Evolutionary conservation across 257 asterid genomes (phyloP), one percentile per base, ranked within the genome.

Genomic region (Avicennia marina): DNA sequence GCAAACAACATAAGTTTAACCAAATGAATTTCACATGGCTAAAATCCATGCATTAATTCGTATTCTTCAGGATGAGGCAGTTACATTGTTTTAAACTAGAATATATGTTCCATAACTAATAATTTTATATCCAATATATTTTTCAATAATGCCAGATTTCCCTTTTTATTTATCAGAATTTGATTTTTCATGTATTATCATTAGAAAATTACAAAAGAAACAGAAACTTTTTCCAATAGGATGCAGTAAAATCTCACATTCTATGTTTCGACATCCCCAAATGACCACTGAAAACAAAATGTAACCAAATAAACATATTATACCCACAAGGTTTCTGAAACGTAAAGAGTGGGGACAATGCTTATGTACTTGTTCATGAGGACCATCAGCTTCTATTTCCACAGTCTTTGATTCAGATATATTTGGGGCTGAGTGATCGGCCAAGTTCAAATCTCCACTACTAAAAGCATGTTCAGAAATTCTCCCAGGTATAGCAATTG

Each of bases 321-420:
- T 16, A 50, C 4, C 9, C 32, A 51, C 17, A 55, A 31, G 12
- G 38, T n/a, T 21, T 10, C n/a, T 42, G 33, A 43, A 51, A 44
- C 6, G 25, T 36, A 31, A 45, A 47, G 12, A 26, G 10, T 15
- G n/a, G 18, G 45, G 25, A 40, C 26, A 29, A 40, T 65, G 49
- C 54, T 47, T 6, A 39, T 2, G 46, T 68, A 86, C 95, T 94
- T 72, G 78, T 49, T 65, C 60, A 32, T 25, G 66, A 60, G 57
- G 48, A 64, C 64, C 67, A 60, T 54, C 69, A 52, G 56, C 71
- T 56, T 71, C 76, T 34, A 57, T 58, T 57, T 64, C 72, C 27
- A 42, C n/a, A 41, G 56, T 48, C 38, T 43, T 43, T 56, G 78
- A 68, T 64, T 79, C 84, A 56, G 75, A 63, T 50, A 48, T 38